Evolutionary conservation across 768 basidiomycete species (phyloP), one percentile per base, ranked within the genome.

Genomic region (Leccinellum albellum): DNA sequence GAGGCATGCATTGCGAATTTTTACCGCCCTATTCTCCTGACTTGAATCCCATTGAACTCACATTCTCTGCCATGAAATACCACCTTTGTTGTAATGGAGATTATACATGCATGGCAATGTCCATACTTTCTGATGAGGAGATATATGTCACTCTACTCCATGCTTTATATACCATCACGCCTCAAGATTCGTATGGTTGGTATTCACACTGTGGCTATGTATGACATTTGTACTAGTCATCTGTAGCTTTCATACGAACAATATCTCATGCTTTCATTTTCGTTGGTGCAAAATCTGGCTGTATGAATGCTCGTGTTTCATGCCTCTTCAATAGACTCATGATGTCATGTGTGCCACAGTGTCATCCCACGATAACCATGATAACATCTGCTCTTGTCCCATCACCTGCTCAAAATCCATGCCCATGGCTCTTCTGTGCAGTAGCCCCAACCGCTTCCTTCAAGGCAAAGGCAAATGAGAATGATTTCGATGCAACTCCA

Each of bases 371-470:
- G 66, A 84, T n/a, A n/a, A n/a, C n/a, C n/a, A 82, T 67, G 88
- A 90, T 79, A 90, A 89, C 68, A 82, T 83, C 55, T 83, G 82
- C 66, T 83, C 86, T 51, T 82, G 84, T 56, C 81, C 82, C 44
- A 74, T 78, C 47, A 81, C 86, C 59, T 86, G 85, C 71, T 76
- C 82, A 68, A 87, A 86, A 73, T 79, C 78, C 48, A 74, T 80
- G 13, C 74, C 80, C 31, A 67, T 69, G n/a, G 61, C 64, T 55
- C 63, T 47, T 66, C 75, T 79, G 77, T 68, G 79, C 23, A 9
- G 24, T 64, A 75, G 76, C 67, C 61, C 68, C 68, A 50, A 69
- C 72, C 6, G 74, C 76, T 4, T 73, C 76, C 44, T 73, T 79
- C 8, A 65, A 64, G 55, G 71, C 70, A 28, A 73, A 72, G 28